Conservation (phyloP, 2,329 filamentous ascomycete genomes). For the Exophiala bonariae region DNA sequence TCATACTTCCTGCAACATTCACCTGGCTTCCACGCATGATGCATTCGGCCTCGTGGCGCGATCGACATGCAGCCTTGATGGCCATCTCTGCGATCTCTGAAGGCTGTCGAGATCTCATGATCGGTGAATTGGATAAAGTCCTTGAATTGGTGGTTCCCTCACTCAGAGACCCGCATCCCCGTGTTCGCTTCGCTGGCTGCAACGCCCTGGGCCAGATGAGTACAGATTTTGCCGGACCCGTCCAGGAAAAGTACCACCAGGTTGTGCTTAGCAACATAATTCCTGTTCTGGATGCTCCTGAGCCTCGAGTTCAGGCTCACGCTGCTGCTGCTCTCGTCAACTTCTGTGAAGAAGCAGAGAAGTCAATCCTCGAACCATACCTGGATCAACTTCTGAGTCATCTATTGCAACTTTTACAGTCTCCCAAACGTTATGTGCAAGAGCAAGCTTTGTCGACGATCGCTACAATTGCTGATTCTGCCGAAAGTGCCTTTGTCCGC, state of each 20-base stretch:
- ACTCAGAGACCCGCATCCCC: slow-evolving; percentile 83
- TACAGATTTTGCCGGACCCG: slow-evolving; percentile 95
- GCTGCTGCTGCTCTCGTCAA: slow-evolving; percentile 97
- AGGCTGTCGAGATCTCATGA: slow-evolving; percentile 93
- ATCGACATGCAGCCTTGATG: slow-evolving; percentile 96
- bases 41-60: slow-evolving; percentile 89
- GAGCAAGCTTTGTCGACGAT: slow-evolving; percentile 98
- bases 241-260: slow-evolving; percentile 95
- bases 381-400: slow-evolving; percentile 83
- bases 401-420: slow-evolving; percentile 83
- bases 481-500: slow-evolving; percentile 88
- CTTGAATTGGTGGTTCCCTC: slow-evolving; percentile 92
- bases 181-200: slow-evolving; percentile 95
- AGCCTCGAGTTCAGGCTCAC: slow-evolving; percentile 93
- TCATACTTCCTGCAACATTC: slow-evolving; percentile 91
- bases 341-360: slow-evolving; percentile 98
- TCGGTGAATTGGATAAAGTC: slow-evolving; percentile 90
- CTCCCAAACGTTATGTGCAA: slow-evolving; percentile 92
- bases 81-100: slow-evolving; percentile 98
- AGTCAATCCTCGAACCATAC: slow-evolving; percentile 86
- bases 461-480: slow-evolving; percentile 97
- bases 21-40: slow-evolving; percentile 98
- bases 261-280: slow-evolving; percentile 87
- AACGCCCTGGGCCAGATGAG: slow-evolving; percentile 99
- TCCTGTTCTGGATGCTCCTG: slow-evolving; percentile 83